A percentile compares a stretch with the other conserved stretches of the same genome.
Evolutionary conservation across 768 basidiomycete species (phyloP).

Genomic region (Tephrocybe sp.): DNA sequence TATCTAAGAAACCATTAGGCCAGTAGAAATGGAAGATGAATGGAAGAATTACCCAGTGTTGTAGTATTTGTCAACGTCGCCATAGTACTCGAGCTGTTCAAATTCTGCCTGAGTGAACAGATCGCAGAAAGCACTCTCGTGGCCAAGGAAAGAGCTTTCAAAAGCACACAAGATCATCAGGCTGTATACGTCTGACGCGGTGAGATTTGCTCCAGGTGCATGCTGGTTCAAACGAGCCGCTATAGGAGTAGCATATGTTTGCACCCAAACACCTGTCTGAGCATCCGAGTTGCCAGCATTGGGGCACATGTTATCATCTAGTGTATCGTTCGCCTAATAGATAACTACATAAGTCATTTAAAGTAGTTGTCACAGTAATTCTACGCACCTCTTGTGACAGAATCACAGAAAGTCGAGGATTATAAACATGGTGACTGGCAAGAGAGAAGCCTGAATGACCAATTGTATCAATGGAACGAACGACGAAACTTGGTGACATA

Average conservation of each 20-base stretch:
- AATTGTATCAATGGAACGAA: not conserved
- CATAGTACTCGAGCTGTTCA: slow-evolving; percentile 61
- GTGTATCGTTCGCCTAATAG: slow-evolving; percentile 52
- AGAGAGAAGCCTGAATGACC: slow-evolving; percentile 54
- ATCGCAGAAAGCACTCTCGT: slow-evolving; percentile 63
- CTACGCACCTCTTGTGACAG: slow-evolving; percentile 50
- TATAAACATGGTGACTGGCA: slow-evolving; percentile 44
- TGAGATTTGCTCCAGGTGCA: slow-evolving; percentile 63
- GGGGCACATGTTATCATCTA: slow-evolving; percentile 66
- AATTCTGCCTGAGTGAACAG: slow-evolving; percentile 70
- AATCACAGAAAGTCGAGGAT: slow-evolving; percentile 53
- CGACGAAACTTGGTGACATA: slow-evolving; percentile 17
- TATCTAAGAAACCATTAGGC: slow-evolving; percentile 40
- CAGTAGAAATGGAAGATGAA: not conserved
- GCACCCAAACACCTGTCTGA: slow-evolving; percentile 53
- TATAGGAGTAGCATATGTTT: slow-evolving; percentile 52
- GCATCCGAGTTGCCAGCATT: slow-evolving; percentile 43
- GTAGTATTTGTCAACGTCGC: slow-evolving; percentile 79
- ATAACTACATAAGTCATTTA: no score
- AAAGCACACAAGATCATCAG: slow-evolving; percentile 80
- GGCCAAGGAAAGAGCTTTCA: slow-evolving; percentile 58
- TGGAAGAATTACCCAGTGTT: slow-evolving; percentile 54
- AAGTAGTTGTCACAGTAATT: not conserved
- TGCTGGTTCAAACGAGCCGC: slow-evolving; percentile 55
- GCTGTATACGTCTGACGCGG: slow-evolving; percentile 47